These are phyloP conservation scores for Aspergillus ellipticus DNA, from an alignment of 495 filamentous ascomycete genomes.

Conservation along the genomic window DNA sequence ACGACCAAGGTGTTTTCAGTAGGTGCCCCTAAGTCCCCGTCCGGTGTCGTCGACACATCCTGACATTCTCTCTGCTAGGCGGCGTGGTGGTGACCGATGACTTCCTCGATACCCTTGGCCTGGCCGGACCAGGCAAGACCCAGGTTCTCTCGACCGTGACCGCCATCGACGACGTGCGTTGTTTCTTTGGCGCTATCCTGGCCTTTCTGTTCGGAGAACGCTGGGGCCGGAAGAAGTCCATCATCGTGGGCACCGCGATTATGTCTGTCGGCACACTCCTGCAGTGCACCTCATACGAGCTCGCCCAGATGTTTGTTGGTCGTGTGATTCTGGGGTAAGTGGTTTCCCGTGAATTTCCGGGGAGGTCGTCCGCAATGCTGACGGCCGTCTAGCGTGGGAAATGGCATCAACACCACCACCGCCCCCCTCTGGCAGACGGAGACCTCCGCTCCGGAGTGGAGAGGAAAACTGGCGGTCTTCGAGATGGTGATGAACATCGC, in stretches of 20 bases:
- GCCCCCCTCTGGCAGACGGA: conserved; percentile 47
- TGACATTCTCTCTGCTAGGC: conserved; percentile 4
- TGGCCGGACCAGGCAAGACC: neutral
- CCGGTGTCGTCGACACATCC: neutral
- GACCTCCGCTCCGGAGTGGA: conserved; percentile 62
- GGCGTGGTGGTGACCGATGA: conserved; percentile 25
- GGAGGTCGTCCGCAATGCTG: neutral
- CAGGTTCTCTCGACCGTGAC: conserved; percentile 29
- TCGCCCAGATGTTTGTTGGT: conserved; percentile 58
- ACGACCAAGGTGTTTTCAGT: conserved; percentile 32
- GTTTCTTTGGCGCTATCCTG: conserved; percentile 50
- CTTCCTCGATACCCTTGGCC: conserved; percentile 22
- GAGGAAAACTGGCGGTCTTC: conserved; percentile 75
- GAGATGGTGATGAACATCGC: conserved; percentile 64
- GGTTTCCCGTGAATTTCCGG: neutral
- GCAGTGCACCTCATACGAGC: conserved; percentile 48
- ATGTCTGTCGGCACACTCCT: conserved; percentile 55
- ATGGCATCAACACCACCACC: conserved; percentile 39
- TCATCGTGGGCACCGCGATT: conserved; percentile 48
- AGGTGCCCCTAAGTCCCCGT: neutral
- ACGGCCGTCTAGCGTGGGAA: conserved; percentile 29
- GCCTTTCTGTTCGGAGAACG: conserved; percentile 47
- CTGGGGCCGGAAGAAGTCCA: conserved; percentile 50
- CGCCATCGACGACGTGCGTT: conserved; percentile 54
- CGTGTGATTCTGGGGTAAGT: conserved; percentile 33